Conservation (phyloP, 164 flowering plant genomes). For the Protea cynaroides region DNA sequence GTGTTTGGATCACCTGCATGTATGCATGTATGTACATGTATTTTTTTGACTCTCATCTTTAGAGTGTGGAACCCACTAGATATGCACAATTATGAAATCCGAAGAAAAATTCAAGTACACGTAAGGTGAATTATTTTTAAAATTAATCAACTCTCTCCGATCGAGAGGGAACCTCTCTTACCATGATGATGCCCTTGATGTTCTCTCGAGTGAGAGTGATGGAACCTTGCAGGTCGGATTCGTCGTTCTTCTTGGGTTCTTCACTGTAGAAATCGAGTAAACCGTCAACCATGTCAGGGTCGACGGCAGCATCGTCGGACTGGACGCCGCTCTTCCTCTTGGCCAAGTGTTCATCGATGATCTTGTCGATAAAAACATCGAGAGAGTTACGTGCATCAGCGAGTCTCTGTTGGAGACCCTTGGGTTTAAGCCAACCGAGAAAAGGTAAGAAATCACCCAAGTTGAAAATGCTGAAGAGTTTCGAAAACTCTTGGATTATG, state of each 20-base stretch:
- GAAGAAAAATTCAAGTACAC: too few relatives aligned
- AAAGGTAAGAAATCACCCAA: constrained; percentile 64
- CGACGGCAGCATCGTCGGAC: constrained; percentile 11
- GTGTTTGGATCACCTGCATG: not conserved
- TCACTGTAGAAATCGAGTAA: constrained; percentile 53
- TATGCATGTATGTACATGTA: too few relatives aligned
- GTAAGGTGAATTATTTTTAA: too few relatives aligned
- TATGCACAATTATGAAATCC: too few relatives aligned
- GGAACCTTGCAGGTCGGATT: constrained; percentile 36
- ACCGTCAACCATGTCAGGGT: constrained; percentile 72
- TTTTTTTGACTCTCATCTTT: too few relatives aligned
- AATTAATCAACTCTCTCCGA: too few relatives aligned
- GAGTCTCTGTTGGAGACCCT: constrained; percentile 40
- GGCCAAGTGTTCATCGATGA: constrained; percentile 56
- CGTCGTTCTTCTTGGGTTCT: constrained; percentile 19
- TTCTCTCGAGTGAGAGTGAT: constrained; percentile 55
- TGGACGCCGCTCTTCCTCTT: constrained; percentile 17
- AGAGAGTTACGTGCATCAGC: constrained; percentile 42
- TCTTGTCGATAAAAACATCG: constrained; percentile 58
- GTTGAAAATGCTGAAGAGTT: constrained; percentile 73
- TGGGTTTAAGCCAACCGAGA: constrained; percentile 57
- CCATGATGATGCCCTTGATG: constrained; percentile 90
- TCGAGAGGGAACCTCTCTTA: too few relatives aligned
- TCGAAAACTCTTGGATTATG: constrained; percentile 74
- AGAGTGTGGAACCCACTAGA: too few relatives aligned